phyloP scores from a whole-genome alignment of 768 basidiomycete genomes.

The Cystofilobasidium capitatum region DNA sequence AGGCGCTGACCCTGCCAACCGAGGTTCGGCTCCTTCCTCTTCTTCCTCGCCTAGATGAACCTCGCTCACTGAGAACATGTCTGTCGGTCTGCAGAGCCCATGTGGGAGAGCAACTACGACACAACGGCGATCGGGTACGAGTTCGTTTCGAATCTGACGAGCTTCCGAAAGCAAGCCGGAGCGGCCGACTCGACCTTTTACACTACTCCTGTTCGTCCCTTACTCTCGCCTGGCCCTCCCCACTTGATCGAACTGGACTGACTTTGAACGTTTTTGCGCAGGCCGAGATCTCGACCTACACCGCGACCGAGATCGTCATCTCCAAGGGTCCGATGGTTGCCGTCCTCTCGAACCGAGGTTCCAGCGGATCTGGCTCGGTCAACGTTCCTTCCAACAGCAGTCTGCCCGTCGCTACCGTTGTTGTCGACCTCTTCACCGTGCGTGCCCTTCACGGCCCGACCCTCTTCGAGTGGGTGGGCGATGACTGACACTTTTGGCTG shows the following conservation, averaged over 20 bases:
- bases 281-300: slow-evolving; percentile 7
- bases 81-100: too few relatives aligned
- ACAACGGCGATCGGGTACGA: slow-evolving; percentile 18
- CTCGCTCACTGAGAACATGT: too few relatives aligned
- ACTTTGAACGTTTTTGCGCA: background rate
- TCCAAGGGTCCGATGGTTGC: slow-evolving; percentile 17
- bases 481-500: too few relatives aligned
- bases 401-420: slow-evolving; percentile 5
- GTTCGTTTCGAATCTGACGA: slow-evolving; percentile 2
- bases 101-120: slow-evolving; percentile 21
- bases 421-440: slow-evolving; percentile 23
- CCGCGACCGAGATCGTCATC: slow-evolving; percentile 20
- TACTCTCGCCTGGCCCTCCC: background rate
- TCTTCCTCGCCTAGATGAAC: too few relatives aligned
- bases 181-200: slow-evolving; percentile 12
- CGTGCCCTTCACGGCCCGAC: too few relatives aligned
- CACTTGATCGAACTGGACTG: too few relatives aligned
- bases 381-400: slow-evolving; percentile 6
- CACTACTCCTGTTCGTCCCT: slow-evolving; percentile 11
- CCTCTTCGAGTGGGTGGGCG: too few relatives aligned
- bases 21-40: too few relatives aligned
- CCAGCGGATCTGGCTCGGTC: slow-evolving; percentile 11
- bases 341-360: slow-evolving; percentile 23
- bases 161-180: slow-evolving; percentile 10
- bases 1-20: slow-evolving; percentile 24